Evolutionary conservation across 768 basidiomycete species (phyloP).

Genomic region (Boletus subcaerulescens): DNA sequence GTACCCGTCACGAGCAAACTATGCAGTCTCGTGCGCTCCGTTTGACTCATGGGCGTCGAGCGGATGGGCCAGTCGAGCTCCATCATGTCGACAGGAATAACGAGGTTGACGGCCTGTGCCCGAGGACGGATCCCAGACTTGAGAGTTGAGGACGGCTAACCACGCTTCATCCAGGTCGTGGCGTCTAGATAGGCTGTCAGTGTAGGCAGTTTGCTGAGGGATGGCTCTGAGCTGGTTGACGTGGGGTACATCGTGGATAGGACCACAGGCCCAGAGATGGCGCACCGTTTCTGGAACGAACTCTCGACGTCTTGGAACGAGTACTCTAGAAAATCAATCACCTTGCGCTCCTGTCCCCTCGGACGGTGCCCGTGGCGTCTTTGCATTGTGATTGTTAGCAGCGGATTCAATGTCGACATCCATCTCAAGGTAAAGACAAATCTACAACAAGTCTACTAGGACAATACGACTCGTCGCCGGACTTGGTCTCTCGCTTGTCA

Average conservation of each 20-base stretch:
- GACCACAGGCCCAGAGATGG: background rate
- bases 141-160: slow-evolving; percentile 59
- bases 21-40: slow-evolving; percentile 66
- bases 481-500: slow-evolving; percentile 73
- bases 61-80: slow-evolving; percentile 27
- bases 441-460: slow-evolving; percentile 3
- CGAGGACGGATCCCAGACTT: slow-evolving; percentile 61
- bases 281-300: slow-evolving; percentile 70
- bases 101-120: slow-evolving; percentile 40
- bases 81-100: slow-evolving; percentile 38
- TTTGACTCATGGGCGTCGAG: slow-evolving; percentile 57
- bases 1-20: slow-evolving; percentile 64
- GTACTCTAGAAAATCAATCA: slow-evolving; percentile 64
- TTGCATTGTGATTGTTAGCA: background rate
- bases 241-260: background rate
- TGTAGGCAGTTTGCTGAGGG: slow-evolving; percentile 52
- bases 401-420: too few species aligned
- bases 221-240: slow-evolving; percentile 25
- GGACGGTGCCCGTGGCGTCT: slow-evolving; percentile 35
- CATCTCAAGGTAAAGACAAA: too few species aligned
- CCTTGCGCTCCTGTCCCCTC: slow-evolving; percentile 59
- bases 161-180: slow-evolving; percentile 74
- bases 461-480: slow-evolving; percentile 47
- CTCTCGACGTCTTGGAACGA: slow-evolving; percentile 63
- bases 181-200: slow-evolving; percentile 56